Evolutionary conservation across 2,329 filamentous ascomycete genomes (phyloP), one percentile per base, ranked within the genome.

Genomic region (Seiridium unicorne): DNA sequence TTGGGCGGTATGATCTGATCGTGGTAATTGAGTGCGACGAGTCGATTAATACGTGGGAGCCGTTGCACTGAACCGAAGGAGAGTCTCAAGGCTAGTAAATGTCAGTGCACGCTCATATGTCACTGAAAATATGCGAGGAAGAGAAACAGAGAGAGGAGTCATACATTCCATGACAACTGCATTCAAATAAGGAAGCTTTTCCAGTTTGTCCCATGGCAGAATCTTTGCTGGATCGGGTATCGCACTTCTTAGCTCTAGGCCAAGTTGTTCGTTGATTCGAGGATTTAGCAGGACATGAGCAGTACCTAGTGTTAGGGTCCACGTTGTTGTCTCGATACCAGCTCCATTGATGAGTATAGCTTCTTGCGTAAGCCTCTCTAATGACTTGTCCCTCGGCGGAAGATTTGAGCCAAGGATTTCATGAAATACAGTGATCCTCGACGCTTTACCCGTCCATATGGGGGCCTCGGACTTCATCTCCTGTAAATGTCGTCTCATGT

Each of bases 91-190:
- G 47, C 64, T 65, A 9, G 3, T 32, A 2, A 8, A 31, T 11
- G 10, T 36, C 32, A 31, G 40, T 49, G 56, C 40, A n/a, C 35
- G 38, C 51, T 62, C 57, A 36, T 57, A 56, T 26, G 55, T n/a
- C 74, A 70, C n/a, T n/a, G n/a, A 1, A 76, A 51, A 1, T 64
- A 61, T 60, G 74, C 71, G 5, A 62, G 57, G 46, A 74, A 66
- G n/a, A 66, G 57, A 2, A 71, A 69, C 1, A 59, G 60, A 2
- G 76, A 65, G 44, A 66, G 71, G 3, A 65, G 63, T 3, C 70
- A 62, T 35, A 5, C 75, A 73, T 66, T 84, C 81, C 51, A 73
- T 76, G 11, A 83, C 70, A 4, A 78, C 73, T 2, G 79, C 77
- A 18, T 75, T 73, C 26, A 82, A 70, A 62, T 80, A 81, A 1